A percentile compares a stretch with the other conserved stretches of the same genome.
phyloP scores from a whole-genome alignment of 106 monocot genomes.

The Gastrodia elata region DNA sequence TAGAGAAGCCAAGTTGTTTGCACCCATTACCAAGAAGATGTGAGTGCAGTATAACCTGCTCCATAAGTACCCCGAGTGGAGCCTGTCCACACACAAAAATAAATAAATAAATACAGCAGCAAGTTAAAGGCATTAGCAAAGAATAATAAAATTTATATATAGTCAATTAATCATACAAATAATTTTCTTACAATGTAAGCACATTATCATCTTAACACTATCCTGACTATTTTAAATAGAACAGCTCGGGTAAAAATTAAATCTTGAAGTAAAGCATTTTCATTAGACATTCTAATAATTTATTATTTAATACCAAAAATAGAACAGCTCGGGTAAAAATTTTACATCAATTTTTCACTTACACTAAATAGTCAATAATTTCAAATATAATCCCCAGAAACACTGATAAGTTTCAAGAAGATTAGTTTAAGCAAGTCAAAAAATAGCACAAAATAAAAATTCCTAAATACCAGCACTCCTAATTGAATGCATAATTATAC shows the following conservation, averaged over 20 bases:
- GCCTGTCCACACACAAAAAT: constrained; percentile 26
- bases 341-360: neutral
- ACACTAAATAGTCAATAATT: neutral
- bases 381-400: neutral
- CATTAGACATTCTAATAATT: too few relatives aligned
- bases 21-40: constrained; percentile 28
- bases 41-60: constrained; percentile 52
- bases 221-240: neutral
- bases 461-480: neutral
- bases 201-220: neutral
- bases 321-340: neutral
- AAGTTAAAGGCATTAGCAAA: neutral
- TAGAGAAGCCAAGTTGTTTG: constrained; percentile 18
- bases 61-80: constrained; percentile 60
- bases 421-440: neutral
- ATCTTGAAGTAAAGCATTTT: neutral
- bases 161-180: neutral
- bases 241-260: neutral
- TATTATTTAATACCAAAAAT: neutral
- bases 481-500: neutral
- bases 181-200: neutral
- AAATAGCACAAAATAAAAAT: neutral
- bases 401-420: neutral
- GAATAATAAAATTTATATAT: neutral
- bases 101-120: neutral